These are phyloP conservation scores for Fomitopsis pinicola DNA, from an alignment of 1,284 basidiomycete genomes.

Conservation along the genomic window DNA sequence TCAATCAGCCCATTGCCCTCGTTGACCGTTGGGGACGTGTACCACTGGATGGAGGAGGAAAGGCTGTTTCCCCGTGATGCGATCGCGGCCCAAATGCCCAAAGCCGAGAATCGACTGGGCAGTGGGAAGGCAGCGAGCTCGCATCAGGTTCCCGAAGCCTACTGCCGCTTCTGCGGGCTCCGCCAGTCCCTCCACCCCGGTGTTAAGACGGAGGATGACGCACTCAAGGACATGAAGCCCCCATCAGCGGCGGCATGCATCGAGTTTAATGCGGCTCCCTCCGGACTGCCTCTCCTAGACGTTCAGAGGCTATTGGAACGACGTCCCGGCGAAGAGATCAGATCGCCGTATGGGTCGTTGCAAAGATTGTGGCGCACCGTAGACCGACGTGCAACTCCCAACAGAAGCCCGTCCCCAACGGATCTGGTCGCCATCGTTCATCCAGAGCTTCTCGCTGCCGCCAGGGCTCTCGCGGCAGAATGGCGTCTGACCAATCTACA, in stretches of 20 bases:
- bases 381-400: background rate
- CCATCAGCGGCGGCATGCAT: constrained; percentile 6
- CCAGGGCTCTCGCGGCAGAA: constrained; percentile 13
- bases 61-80: constrained; percentile 39
- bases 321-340: constrained; percentile 8
- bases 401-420: background rate
- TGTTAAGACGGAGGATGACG: constrained; percentile 9
- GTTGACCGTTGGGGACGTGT: constrained; percentile 52
- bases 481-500: constrained; percentile 10
- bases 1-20: constrained; percentile 19
- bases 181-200: constrained; percentile 18
- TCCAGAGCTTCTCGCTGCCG: constrained; percentile 18
- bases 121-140: background rate
- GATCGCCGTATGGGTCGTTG: constrained; percentile 9
- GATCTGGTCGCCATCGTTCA: constrained; percentile 21
- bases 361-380: constrained; percentile 6
- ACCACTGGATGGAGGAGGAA: constrained; percentile 52
- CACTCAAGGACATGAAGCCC: background rate
- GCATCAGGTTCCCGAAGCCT: constrained; percentile 11
- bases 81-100: background rate
- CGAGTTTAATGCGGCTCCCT: constrained; percentile 11
- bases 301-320: constrained; percentile 13
- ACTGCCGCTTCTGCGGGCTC: constrained; percentile 28
- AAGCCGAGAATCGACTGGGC: background rate
- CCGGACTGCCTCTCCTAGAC: constrained; percentile 22